Evolutionary conservation across 345 rosid species (phyloP), one percentile per base, ranked within the genome.

Genomic region (Kandelia obovata): DNA sequence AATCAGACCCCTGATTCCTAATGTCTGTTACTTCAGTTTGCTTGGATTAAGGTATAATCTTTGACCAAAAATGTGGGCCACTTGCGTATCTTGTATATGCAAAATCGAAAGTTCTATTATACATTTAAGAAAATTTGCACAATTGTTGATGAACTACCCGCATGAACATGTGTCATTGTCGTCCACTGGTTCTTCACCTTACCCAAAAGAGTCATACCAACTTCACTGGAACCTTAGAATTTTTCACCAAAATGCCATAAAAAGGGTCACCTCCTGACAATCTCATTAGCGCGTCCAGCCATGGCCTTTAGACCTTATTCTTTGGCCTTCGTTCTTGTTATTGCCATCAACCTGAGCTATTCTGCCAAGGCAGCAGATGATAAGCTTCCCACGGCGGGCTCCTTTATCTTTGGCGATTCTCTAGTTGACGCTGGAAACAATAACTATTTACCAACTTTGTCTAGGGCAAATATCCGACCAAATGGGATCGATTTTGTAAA

Each of bases 361-460:
- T 28, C 66, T 6, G 67, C 32, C 7, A 56, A 32, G 2, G 84
- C 79, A n/a, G 79, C 73, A 27, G 53, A 20, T 23, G 65, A 19
- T 27, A 78, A 65, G 58, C 20, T 8, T 20, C 66, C n/a, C 0
- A 43, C 79, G 7, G 92, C 85, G 13, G 96, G 92, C 5, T 86
- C 97, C 6, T 91, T 82, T 43, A 73, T 94, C 27, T 94, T 91
- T 6, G 98, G 97, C 1, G 98, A 94, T 79, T 94, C 98, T 5
- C 56, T 89, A 2, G 96, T 91, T 21, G 97, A 91, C 55, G 96
- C 94, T 8, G 97, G 98, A 43, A 94, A 91, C 61, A 91, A 94
- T 62, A 91, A 94, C 43, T 91, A 86, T 71, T 61, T 94, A 11
- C 83, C 82, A 16, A 94, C 96, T n/a, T 71, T 91, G 71, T 91